Percentiles rank a stretch among this genome's conserved stretches.
Conservation (phyloP, 2,329 filamentous ascomycete species). For the Tolypocladium ovalisporum region DNA sequence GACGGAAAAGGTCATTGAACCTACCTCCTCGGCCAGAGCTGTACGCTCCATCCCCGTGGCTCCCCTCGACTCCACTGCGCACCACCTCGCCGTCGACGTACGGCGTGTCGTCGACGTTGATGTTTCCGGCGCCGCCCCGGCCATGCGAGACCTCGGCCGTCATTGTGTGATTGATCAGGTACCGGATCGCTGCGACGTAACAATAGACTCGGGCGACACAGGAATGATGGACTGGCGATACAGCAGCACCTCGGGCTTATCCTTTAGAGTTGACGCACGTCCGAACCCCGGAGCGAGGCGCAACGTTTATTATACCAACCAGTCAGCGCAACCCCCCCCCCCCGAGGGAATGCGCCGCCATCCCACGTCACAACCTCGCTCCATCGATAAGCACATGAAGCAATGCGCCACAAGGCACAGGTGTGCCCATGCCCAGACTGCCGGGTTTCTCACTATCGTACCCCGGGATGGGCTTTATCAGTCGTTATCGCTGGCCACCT, state of each 20-base stretch:
- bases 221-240: not conserved
- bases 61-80: conserved; percentile 40
- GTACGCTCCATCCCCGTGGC: conserved; percentile 46
- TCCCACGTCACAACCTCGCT: not conserved
- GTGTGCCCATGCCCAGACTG: not conserved
- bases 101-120: conserved; percentile 43
- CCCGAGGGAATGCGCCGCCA: not conserved
- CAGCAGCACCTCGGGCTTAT: not conserved
- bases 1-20: conserved; percentile 6
- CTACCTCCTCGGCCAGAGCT: conserved; percentile 49
- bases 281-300: not conserved
- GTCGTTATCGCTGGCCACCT: not conserved
- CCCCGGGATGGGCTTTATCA: not conserved
- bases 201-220: not conserved
- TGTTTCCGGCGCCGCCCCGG: conserved; percentile 52
- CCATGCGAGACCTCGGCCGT: conserved; percentile 45
- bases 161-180: conserved; percentile 13
- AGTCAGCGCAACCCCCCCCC: not conserved
- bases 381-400: not conserved
- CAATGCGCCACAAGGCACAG: not conserved
- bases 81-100: conserved; percentile 55
- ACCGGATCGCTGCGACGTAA: not conserved
- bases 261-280: not conserved
- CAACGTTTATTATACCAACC: not conserved
- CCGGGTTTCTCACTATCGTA: not conserved